Percentiles rank a stretch among this genome's conserved stretches.
Evolutionary conservation across 148 eudicot genomes (phyloP).

Genomic region (Drosera capensis): DNA sequence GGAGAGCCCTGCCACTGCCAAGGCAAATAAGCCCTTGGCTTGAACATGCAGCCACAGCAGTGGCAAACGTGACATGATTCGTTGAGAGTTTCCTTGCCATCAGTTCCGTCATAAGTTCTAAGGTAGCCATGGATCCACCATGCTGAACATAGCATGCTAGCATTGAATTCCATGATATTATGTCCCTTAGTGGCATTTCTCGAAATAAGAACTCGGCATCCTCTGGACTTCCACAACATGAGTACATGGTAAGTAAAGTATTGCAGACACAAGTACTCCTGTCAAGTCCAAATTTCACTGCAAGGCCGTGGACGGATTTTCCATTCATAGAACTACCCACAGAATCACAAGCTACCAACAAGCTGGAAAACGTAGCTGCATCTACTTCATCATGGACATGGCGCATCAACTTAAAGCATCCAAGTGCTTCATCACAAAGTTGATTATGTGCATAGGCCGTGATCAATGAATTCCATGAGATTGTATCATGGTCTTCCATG

Average conservation of each 20-base stretch:
- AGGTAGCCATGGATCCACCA: slow-evolving; percentile 30
- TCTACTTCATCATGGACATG: slow-evolving; percentile 29
- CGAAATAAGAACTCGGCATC: slow-evolving; percentile 33
- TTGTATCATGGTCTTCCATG: slow-evolving; percentile 51
- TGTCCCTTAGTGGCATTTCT: slow-evolving; percentile 41
- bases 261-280: slow-evolving; percentile 38
- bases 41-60: slow-evolving; percentile 62
- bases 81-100: slow-evolving; percentile 12
- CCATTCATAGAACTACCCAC: slow-evolving; percentile 34
- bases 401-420: slow-evolving; percentile 45
- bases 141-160: slow-evolving; percentile 41
- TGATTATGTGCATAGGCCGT: slow-evolving; percentile 40
- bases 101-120: slow-evolving; percentile 24
- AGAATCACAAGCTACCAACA: slow-evolving; percentile 36
- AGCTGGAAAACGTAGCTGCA: slow-evolving; percentile 38
- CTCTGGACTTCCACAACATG: slow-evolving; percentile 27
- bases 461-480: slow-evolving; percentile 74
- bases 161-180: slow-evolving; percentile 70
- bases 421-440: slow-evolving; percentile 27
- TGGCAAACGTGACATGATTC: slow-evolving; percentile 47
- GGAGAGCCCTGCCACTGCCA: slow-evolving; percentile 33
- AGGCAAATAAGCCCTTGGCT: slow-evolving; percentile 27
- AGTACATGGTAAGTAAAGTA: slow-evolving; percentile 61
- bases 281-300: slow-evolving; percentile 37
- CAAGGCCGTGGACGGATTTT: slow-evolving; percentile 54